Percentiles rank a stretch among this genome's conserved stretches.
Evolutionary conservation across 2,329 filamentous ascomycete genomes (phyloP).

Genomic region (Cryoendolithus antarcticus): DNA sequence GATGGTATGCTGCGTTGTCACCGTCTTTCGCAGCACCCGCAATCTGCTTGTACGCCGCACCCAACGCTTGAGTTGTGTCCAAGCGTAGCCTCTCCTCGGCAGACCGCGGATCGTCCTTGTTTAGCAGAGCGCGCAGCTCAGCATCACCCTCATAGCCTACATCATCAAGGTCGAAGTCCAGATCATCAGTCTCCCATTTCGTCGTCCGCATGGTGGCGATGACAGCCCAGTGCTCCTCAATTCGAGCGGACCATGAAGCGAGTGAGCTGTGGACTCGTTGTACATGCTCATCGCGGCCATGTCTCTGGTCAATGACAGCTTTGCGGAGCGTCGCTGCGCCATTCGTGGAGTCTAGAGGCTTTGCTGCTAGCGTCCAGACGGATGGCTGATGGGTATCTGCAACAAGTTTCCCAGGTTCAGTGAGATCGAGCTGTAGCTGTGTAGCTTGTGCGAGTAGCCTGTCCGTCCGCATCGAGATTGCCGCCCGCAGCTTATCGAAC

Average conservation of each 20-base stretch:
- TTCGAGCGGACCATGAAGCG: constrained; percentile 58
- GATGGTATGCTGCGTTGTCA: constrained; percentile 39
- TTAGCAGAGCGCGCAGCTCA: constrained; percentile 20
- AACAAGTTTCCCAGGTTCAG: not conserved
- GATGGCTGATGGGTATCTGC: not conserved
- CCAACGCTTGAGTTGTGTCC: constrained; percentile 9
- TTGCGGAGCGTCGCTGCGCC: constrained; percentile 49
- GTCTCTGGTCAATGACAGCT: constrained; percentile 54
- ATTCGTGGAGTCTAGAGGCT: constrained; percentile 13
- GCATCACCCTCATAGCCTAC: constrained; percentile 54
- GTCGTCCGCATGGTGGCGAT: constrained; percentile 54
- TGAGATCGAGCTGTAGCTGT: not conserved
- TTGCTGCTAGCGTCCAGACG: constrained; percentile 17
- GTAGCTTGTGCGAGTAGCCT: not conserved
- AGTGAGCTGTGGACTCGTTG: constrained; percentile 52
- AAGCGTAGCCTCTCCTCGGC: constrained; percentile 15
- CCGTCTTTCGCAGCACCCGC: not conserved
- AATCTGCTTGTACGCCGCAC: constrained; percentile 8
- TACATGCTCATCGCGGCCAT: constrained; percentile 60
- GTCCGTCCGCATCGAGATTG: not conserved
- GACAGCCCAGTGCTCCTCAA: constrained; percentile 53
- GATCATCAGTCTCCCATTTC: constrained; percentile 59
- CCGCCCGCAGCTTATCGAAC: not conserved
- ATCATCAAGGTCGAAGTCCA: constrained; percentile 53
- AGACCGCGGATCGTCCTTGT: constrained; percentile 40